Evolutionary conservation across 805 yeast species (phyloP), one percentile per base, ranked within the genome.

Genomic region (Zygosaccharomyces bailii): DNA sequence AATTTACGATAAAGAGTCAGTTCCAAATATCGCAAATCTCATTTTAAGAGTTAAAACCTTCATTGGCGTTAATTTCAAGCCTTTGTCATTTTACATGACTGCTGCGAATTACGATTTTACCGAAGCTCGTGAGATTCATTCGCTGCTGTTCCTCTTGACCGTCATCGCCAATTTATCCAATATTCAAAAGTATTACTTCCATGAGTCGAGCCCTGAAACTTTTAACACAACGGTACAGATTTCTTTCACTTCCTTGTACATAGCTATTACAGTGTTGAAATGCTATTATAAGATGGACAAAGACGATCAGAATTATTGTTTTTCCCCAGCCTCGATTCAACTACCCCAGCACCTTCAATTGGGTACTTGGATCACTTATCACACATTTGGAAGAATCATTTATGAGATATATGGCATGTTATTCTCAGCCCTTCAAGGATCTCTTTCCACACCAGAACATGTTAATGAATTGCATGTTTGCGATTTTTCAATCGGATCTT

Each of bases 371-470:
- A 27, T 29, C 13, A 39, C 34, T 2, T 39, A 39, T 16, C 42
- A 39, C 10, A 16, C 42, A 14, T 27, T 39, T 21, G 42, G 42
- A 20, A 27, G 42, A 18, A 34, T 30, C 3, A 4, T 30, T 13
- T 39, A 29, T 16, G 42, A 39, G 13, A 17, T 16, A 7, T 39
- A 39, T 16, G 42, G 34, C 25, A 5, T 39, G 13, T 24, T 39
- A 9, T 39, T 39, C 19, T 39, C 42, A 4, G 29, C 32, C 18
- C 35, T 39, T 29, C 42, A 39, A 39, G 34, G 21, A 4, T 39
- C 42, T 6, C 17, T 39, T n/a, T 25, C 34, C 16, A 17, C 20
- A 5, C 18, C 32, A 10, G 14, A 9, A 10, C 5, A 17, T 7
- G 13, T 11, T 27, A 8, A 16, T 17, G 25, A 29, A 17, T 10